These are phyloP conservation scores for Clarkia xantiana DNA, from an alignment of 345 rosid genomes.

Conservation along the genomic window DNA sequence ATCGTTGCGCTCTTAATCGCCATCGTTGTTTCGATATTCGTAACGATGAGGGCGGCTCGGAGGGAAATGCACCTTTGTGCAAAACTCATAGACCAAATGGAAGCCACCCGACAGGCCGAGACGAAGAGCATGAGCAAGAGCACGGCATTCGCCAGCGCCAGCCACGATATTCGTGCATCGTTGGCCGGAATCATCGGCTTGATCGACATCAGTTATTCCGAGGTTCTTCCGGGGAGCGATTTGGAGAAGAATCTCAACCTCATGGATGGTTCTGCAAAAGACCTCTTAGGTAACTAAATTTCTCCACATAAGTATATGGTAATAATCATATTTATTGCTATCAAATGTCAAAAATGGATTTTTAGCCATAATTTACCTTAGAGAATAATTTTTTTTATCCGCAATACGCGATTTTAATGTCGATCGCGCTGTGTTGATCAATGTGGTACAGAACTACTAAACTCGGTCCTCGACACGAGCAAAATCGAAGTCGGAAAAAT, in stretches of 20 bases:
- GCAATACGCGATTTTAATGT: too few relatives aligned
- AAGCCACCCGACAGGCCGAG: slow-evolving; percentile 66
- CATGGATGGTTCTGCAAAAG: slow-evolving; percentile 36
- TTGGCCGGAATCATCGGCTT: slow-evolving; percentile 51
- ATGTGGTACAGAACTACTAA: slow-evolving; percentile 53
- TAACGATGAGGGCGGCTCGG: slow-evolving; percentile 23
- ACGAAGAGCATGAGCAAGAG: slow-evolving; percentile 68
- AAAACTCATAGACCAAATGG: slow-evolving; percentile 52
- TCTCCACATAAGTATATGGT: neutral
- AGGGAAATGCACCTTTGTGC: slow-evolving; percentile 38
- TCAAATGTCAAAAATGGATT: too few relatives aligned
- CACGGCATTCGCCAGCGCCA: slow-evolving; percentile 53
- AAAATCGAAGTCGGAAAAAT: slow-evolving; percentile 77
- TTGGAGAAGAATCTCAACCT: slow-evolving; percentile 24
- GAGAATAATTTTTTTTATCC: too few relatives aligned
- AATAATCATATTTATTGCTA: neutral
- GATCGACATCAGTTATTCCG: slow-evolving; percentile 27
- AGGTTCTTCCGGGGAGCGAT: slow-evolving; percentile 29
- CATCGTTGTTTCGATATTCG: slow-evolving; percentile 17
- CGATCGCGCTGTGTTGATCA: too few relatives aligned
- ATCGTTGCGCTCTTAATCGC: slow-evolving; percentile 10
- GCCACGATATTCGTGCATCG: slow-evolving; percentile 62
- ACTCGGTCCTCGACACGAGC: slow-evolving; percentile 59
- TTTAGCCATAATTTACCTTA: too few relatives aligned
- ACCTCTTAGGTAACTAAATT: slow-evolving; percentile 39